A percentile compares a stretch with the other conserved stretches of the same genome.
phyloP scores from a whole-genome alignment of 176 grass and related monocot species.

The Aegilops longissima region DNA sequence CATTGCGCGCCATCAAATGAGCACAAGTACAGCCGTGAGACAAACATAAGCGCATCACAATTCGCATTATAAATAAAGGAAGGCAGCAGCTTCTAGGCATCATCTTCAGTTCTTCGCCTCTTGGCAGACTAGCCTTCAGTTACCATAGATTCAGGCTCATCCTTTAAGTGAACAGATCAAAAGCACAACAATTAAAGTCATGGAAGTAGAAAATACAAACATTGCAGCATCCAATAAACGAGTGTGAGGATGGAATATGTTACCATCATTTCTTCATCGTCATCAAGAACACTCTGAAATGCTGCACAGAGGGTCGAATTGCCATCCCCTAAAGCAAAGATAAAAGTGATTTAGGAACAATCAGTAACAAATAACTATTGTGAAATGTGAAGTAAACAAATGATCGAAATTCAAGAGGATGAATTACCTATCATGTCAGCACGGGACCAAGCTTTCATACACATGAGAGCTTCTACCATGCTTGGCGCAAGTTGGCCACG shows the following conservation, averaged over 20 bases:
- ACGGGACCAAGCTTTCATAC: slow-evolving; percentile 6
- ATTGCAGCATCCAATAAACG: too few relatives aligned
- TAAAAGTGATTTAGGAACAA: background rate
- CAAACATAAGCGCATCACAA: too few relatives aligned
- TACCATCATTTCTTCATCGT: background rate
- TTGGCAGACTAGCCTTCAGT: too few relatives aligned
- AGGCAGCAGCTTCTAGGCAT: too few relatives aligned
- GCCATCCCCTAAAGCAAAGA: background rate
- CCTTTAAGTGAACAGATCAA: too few relatives aligned
- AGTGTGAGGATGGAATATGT: background rate
- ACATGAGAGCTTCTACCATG: background rate
- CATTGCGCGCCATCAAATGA: too few relatives aligned
- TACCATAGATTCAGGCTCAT: too few relatives aligned
- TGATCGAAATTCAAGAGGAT: background rate
- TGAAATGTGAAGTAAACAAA: background rate
- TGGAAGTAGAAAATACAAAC: too few relatives aligned
- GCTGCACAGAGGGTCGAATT: background rate
- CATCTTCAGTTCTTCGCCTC: too few relatives aligned
- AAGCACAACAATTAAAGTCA: too few relatives aligned
- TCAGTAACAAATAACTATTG: background rate
- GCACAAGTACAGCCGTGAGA: too few relatives aligned
- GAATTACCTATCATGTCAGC: background rate
- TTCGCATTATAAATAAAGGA: too few relatives aligned
- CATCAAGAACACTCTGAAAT: background rate
- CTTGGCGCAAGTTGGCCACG: background rate